phyloP scores from a whole-genome alignment of 2,329 filamentous ascomycete genomes.

The Cyclaneusma minus region DNA sequence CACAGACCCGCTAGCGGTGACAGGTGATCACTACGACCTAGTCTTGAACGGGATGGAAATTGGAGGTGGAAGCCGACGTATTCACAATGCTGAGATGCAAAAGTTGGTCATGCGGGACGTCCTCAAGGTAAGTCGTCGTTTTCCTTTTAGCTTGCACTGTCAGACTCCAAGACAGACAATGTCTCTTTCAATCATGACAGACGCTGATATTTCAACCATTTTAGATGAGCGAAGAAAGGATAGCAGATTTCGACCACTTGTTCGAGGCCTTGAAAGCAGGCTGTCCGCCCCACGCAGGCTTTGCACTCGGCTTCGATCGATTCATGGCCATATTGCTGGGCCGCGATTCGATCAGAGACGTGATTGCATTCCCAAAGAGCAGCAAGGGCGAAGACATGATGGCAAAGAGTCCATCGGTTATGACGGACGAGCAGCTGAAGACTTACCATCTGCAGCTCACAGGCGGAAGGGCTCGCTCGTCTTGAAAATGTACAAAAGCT shows the following conservation, averaged over 20 bases:
- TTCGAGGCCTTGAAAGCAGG: conserved; percentile 69
- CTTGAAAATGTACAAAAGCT: too few relatives aligned
- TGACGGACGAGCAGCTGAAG: conserved; percentile 36
- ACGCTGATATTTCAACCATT: conserved; percentile 1
- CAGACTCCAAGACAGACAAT: conserved; percentile 3
- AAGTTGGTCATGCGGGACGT: conserved; percentile 74
- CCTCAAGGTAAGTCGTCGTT: conserved; percentile 32
- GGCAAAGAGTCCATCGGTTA: conserved; percentile 58
- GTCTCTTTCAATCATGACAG: conserved; percentile 1
- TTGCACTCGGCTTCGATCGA: conserved; percentile 85
- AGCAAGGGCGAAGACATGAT: conserved; percentile 77
- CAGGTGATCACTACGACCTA: conserved; percentile 86
- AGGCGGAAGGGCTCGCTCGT: neutral
- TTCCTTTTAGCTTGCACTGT: neutral
- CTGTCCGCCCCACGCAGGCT: conserved; percentile 87
- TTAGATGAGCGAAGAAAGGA: conserved; percentile 32
- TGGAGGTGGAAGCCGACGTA: conserved; percentile 83
- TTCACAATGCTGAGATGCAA: conserved; percentile 72
- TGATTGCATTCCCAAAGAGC: conserved; percentile 94
- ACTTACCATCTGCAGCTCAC: conserved; percentile 12
- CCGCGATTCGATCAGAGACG: conserved; percentile 67
- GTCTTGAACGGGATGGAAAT: conserved; percentile 92
- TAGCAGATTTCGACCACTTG: conserved; percentile 75
- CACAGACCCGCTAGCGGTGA: conserved; percentile 53
- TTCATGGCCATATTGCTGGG: conserved; percentile 67